phyloP scores from a whole-genome alignment of 2,329 filamentous ascomycete species.

The Alternaria sp. region DNA sequence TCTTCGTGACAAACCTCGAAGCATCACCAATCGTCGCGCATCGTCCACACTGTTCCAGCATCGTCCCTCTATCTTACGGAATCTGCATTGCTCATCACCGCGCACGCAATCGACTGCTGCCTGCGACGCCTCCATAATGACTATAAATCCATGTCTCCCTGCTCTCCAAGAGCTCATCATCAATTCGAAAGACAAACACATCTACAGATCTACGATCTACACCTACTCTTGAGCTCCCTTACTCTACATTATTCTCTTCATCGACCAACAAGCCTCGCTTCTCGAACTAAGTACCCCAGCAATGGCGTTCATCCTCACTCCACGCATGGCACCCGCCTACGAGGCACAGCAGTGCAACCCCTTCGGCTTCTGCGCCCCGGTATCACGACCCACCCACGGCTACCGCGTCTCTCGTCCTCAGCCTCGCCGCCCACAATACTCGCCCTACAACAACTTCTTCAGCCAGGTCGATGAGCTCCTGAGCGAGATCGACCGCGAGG shows the following conservation, averaged over 20 bases:
- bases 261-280: neutral
- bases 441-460: conserved; percentile 42
- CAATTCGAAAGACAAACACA: conserved; percentile 29
- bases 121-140: conserved; percentile 31
- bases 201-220: conserved; percentile 30
- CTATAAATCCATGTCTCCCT: conserved; percentile 38
- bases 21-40: conserved; percentile 33
- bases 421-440: conserved; percentile 26
- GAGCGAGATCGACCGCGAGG: conserved; percentile 39
- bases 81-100: conserved; percentile 36
- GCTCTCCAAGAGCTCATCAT: conserved; percentile 30
- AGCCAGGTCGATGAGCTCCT: conserved; percentile 42
- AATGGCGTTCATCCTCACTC: conserved; percentile 47
- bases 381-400: conserved; percentile 25
- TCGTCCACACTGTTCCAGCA: conserved; percentile 34
- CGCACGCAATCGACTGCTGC: conserved; percentile 35
- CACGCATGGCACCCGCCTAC: conserved; percentile 41
- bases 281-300: conserved; percentile 8
- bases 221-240: conserved; percentile 26
- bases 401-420: conserved; percentile 26
- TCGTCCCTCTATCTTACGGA: conserved; percentile 33
- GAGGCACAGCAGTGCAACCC: conserved; percentile 37
- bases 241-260: conserved; percentile 12
- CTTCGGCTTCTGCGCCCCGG: conserved; percentile 33
- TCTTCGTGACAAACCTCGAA: conserved; percentile 32